Evolutionary conservation across 2,329 filamentous ascomycete genomes (phyloP), one percentile per base, ranked within the genome.

Genomic region (Colletotrichum lindemuthianum): DNA sequence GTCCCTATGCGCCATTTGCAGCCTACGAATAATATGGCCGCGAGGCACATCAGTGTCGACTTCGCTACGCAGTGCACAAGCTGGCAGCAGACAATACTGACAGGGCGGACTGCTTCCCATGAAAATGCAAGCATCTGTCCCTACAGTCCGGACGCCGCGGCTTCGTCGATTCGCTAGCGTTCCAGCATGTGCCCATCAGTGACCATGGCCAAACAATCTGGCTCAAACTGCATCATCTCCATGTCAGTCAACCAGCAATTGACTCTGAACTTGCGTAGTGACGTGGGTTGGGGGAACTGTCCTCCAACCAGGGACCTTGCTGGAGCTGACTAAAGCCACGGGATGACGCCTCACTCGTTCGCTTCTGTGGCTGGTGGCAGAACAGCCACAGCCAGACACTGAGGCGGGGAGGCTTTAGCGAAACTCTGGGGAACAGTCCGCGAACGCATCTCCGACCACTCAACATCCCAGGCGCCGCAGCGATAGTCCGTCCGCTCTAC

Each of bases 371-470:
- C 15, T n/a, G 41, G 32, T n/a, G 11, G 37, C 15, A 44, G 39
- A 32, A n/a, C 40, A 44, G 37, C 16, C n/a, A 47, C 44, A 11
- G 55, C 49, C 37, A 44, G 50, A 56, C 43, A 58, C 45, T 52
- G 59, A 51, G 48, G 63, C 58, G 54, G 61, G 59, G 34, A 64
- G 51, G 47, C 48, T 43, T 61, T 52, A 52, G 51, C 63, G 59
- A 57, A 59, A 45, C 36, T 63, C 59, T 65, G 63, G 63, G 63
- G 63, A 65, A 65, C 16, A 45, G 36, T 52, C 63, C 51, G 63
- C 37, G 15, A 57, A 34, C 59, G 52, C 58, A 57, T 52, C 37
- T 34, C 58, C 45, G 39, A 33, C 52, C 58, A 61, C 58, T 58
- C 8, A 45, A 45, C 39, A 40, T 50, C 44, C 39, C 34, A 57